These are phyloP conservation scores for Ceratocystis cacaofunesta DNA, from an alignment of 2,329 filamentous ascomycete species.

Conservation along the genomic window DNA sequence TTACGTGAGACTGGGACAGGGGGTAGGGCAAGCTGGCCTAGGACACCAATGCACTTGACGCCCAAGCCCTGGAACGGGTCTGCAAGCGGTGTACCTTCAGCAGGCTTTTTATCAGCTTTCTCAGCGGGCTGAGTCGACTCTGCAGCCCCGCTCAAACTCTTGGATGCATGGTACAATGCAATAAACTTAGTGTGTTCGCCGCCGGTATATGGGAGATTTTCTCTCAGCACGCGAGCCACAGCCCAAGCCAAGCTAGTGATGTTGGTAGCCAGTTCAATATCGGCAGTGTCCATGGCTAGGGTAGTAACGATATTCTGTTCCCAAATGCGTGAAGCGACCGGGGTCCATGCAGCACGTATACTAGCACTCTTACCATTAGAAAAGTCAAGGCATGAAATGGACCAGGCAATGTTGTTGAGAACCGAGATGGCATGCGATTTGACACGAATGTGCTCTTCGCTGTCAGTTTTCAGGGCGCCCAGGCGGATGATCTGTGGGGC, in stretches of 20 bases:
- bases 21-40: constrained; percentile 46
- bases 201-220: constrained; percentile 19
- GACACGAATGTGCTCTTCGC: constrained; percentile 31
- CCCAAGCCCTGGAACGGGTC: constrained; percentile 48
- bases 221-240: constrained; percentile 37
- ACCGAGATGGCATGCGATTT: constrained; percentile 42
- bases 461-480: constrained; percentile 27
- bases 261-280: constrained; percentile 46
- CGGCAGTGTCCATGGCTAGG: constrained; percentile 45
- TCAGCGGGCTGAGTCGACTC: constrained; percentile 24
- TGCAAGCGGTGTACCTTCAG: constrained; percentile 21
- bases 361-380: constrained; percentile 36
- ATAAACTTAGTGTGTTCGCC: constrained; percentile 50
- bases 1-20: constrained; percentile 40
- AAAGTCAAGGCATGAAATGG: constrained; percentile 46
- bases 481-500: constrained; percentile 37
- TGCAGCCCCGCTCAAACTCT: background rate
- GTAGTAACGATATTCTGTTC: constrained; percentile 39
- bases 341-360: constrained; percentile 40
- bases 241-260: constrained; percentile 53
- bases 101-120: constrained; percentile 18
- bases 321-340: constrained; percentile 43
- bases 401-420: constrained; percentile 55
- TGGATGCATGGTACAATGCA: constrained; percentile 42
- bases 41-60: constrained; percentile 51